Base-by-base conservation (phyloP, 257 asterid species). In the Eucommia ulmoides region DNA sequence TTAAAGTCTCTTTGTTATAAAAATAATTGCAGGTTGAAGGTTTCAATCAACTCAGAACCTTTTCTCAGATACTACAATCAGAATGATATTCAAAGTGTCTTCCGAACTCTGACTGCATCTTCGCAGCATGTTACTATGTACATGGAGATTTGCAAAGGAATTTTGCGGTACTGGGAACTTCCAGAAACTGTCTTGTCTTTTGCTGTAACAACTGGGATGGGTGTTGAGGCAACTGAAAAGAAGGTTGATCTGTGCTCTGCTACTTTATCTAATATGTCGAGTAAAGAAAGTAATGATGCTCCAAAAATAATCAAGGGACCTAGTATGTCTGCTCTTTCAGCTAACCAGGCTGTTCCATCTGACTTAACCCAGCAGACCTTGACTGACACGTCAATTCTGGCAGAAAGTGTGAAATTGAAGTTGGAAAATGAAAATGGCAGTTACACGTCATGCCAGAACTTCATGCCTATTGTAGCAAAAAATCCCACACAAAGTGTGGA, bases 81-180 rank as follows among this genome's bases (percentile, higher is more conserved):
- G 33, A 68, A 54, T 25, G 79, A 78, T 60, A 78, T 87, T 55
- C 74, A 79, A 45, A 65, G 46, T 61, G 80, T 83, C 56, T 70
- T 83, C 52, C 63, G 42, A 52, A 68, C 72, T 26, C 85, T 87
- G 22, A 53, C 50, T 51, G 60, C 70, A 12, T 76, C 68, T 33
- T 56, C 51, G 41, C 80, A 72, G 55, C 73, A 73, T 59, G 55
- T 52, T 44, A 22, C 60, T 48, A 57, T 58, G 57, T 87, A 83
- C 67, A 50, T 70, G 48, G 84, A 71, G 50, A 83, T 87, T 76
- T 76, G 85, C 76, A 64, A 65, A 66, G 85, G 74, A 62, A 76
- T 81, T 52, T 60, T 74, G 55, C 73, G 75, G 59, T 77, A 71
- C 63, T 87, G 93, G 94, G 69, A 60, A 61, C 44, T 81, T 51